phyloP scores from a whole-genome alignment of 768 basidiomycete species.

The Pisolithus sp. region DNA sequence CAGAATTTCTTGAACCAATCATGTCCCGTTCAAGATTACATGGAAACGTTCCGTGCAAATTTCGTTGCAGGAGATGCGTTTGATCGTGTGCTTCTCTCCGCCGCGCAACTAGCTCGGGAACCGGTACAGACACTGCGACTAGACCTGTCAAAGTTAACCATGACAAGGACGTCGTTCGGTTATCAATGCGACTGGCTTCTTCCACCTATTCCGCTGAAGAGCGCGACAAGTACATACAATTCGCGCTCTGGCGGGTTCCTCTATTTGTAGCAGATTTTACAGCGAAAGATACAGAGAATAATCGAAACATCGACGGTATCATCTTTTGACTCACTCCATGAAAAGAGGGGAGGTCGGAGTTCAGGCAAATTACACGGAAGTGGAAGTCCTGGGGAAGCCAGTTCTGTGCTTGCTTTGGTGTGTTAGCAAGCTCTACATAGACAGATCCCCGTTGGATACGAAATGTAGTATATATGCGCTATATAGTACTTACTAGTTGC shows the following conservation, averaged over 20 bases:
- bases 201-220: conserved; percentile 22
- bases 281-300: conserved; percentile 4
- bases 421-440: too few species aligned
- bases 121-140: conserved; percentile 18
- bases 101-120: conserved; percentile 16
- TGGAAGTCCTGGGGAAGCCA: too few species aligned
- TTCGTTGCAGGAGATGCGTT: conserved; percentile 58
- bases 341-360: not conserved
- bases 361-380: too few species aligned
- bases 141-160: conserved; percentile 27
- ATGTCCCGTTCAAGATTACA: conserved; percentile 50
- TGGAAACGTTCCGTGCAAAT: conserved; percentile 41
- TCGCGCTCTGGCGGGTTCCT: conserved; percentile 11
- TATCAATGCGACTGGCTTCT: conserved; percentile 21
- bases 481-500: too few species aligned
- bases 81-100: conserved; percentile 34
- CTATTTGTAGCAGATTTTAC: conserved; percentile 16
- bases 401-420: too few species aligned
- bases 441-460: too few species aligned
- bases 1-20: conserved; percentile 54
- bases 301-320: conserved; percentile 6
- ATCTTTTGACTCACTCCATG: conserved; percentile 2
- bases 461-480: too few species aligned
- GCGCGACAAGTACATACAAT: conserved; percentile 13
- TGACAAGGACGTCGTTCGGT: conserved; percentile 39